Evolutionary conservation across 306 rosid genomes (phyloP).

Genomic region (Gastrolobium bilobum): DNA sequence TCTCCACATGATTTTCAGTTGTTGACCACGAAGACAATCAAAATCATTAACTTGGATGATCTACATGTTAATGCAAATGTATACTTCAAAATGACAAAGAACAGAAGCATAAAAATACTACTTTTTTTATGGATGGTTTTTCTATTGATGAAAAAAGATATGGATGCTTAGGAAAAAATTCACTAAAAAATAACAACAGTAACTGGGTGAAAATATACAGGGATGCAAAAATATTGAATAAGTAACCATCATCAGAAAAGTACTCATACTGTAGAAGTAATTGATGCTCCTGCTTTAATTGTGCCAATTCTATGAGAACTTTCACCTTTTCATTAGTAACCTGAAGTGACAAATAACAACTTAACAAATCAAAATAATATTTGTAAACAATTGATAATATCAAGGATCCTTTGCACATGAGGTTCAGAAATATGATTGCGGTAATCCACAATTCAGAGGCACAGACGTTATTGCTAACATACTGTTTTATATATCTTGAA

Average conservation of each 20-base stretch:
- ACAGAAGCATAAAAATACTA: background rate
- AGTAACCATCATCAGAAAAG: constrained; percentile 40
- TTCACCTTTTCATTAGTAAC: constrained; percentile 96
- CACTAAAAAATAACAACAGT: constrained; percentile 21
- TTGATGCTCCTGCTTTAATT: constrained; percentile 81
- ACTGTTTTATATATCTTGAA: constrained; percentile 39
- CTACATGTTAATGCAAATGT: constrained; percentile 22
- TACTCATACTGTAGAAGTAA: constrained; percentile 77
- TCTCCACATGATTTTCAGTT: constrained; percentile 15
- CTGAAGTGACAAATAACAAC: constrained; percentile 58
- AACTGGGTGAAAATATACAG: constrained; percentile 24
- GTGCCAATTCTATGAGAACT: constrained; percentile 93
- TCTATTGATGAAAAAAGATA: constrained; percentile 18
- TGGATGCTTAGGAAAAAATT: constrained; percentile 21
- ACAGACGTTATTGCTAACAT: background rate
- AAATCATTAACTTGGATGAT: constrained; percentile 21
- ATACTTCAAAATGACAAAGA: constrained; percentile 44
- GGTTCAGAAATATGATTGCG: constrained; percentile 36
- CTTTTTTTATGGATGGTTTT: constrained; percentile 10
- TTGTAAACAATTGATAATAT: constrained; percentile 18
- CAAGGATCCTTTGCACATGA: constrained; percentile 29
- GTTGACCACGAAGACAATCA: constrained; percentile 13
- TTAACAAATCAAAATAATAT: constrained; percentile 41
- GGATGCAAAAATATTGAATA: constrained; percentile 36
- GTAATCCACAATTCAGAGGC: constrained; percentile 40